Base-by-base conservation (phyloP, 75 land plant species). In the Pseudotsuga menziesii region DNA sequence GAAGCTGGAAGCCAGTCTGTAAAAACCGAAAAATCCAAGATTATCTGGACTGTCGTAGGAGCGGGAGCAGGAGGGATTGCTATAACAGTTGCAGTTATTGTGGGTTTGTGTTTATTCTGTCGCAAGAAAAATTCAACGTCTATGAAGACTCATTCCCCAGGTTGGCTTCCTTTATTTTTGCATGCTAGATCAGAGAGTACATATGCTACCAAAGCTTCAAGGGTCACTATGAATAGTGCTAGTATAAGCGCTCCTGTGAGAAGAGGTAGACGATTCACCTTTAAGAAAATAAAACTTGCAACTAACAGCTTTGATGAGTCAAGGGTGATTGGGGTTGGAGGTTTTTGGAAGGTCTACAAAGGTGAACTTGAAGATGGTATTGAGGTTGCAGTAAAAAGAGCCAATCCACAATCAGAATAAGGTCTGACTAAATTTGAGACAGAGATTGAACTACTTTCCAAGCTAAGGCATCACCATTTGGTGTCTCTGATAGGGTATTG, bases 341-440 rank as follows among this genome's bases (percentile, higher is more conserved):
- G 90, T 2, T 92, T 90, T 56, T 93, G 93, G 12, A 90, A 91
- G 78, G 90, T 90, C 3, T 88, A 86, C 84, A 90, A 83, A 73
- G 88, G 83, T 11, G 79, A 72, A 23, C 80, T 85, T 27, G 85
- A 79, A 70, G 88, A 80, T 19, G 77, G 77, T 20, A 79, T 79
- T 6, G 56, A 39, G 35, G 88, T 86, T 32, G 90, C 90, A 2
- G 82, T 86, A 56, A 89, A 88, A 80, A 67, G 90, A 62, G 76
- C 78, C 20, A 85, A 83, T 57, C 85, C 88, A 66, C 61, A 75
- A 14, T 88, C 89, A 2, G 82, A 82, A 72, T 87, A 88, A 77
- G 89, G 89, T 13, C 79, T 80, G 55, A 61, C 79, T 44, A 88
- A 88, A 74, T 88, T 85, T 72, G 78, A 78, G 35, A 85, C 87